Conservation (phyloP, 768 basidiomycete species). For the Neoboletus subvelutipes region DNA sequence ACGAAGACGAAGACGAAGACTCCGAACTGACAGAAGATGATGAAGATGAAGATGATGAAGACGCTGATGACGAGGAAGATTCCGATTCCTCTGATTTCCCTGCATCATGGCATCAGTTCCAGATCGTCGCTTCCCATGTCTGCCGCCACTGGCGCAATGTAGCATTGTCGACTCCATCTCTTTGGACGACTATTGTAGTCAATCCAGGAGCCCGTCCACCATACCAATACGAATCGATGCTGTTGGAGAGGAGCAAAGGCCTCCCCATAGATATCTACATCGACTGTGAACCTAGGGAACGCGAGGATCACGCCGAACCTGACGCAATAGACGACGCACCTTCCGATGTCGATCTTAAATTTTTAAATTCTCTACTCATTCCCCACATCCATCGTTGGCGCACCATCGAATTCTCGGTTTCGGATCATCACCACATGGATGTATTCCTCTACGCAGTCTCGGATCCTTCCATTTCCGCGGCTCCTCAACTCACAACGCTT, state of each 20-base stretch:
- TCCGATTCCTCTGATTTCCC: constrained; percentile 6
- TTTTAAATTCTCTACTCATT: constrained; percentile 39
- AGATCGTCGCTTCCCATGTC: constrained; percentile 59
- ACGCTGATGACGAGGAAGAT: constrained; percentile 1
- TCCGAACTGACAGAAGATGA: too few relatives aligned
- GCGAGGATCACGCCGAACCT: constrained; percentile 11
- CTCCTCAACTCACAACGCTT: constrained; percentile 54
- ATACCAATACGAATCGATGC: constrained; percentile 43
- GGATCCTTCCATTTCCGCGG: constrained; percentile 37
- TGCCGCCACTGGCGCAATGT: constrained; percentile 58
- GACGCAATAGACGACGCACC: constrained; percentile 26
- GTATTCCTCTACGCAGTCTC: constrained; percentile 43
- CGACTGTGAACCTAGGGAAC: constrained; percentile 38
- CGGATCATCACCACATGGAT: constrained; percentile 48
- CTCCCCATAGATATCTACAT: constrained; percentile 55
- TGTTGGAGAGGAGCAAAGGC: constrained; percentile 53
- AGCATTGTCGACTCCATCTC: constrained; percentile 49
- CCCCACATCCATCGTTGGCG: constrained; percentile 59
- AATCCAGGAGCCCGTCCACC: constrained; percentile 33
- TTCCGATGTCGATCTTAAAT: constrained; percentile 20
- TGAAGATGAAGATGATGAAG: background rate
- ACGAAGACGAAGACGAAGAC: constrained; percentile 31
- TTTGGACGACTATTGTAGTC: constrained; percentile 51
- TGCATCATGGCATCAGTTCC: constrained; percentile 37
- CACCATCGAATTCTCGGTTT: constrained; percentile 45